Base-by-base conservation (phyloP, 106 monocot species). In the Allium sativum region DNA sequence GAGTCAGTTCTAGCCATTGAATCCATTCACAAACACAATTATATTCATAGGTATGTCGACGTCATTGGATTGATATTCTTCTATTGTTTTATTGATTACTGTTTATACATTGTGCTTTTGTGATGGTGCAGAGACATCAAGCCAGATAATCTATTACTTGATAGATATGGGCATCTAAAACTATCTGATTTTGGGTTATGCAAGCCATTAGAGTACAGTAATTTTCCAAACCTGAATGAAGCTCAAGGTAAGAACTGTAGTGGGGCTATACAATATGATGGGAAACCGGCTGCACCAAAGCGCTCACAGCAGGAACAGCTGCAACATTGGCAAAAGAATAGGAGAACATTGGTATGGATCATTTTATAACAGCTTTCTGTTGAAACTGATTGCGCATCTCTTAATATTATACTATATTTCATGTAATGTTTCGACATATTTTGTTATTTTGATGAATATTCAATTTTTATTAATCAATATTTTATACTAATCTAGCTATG, bases 21-120 rank as follows among this genome's bases (percentile, higher is more conserved):
- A 74, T 90, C 95, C n/a, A 95, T 95, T 54, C 95, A 95, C 81
- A 95, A 79, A 70, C 84, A 90, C 68, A 90, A 95, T 72, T 95
- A 95, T 62, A 87, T 95, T 66, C 90, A 95, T 69, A 95, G 95
- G 90, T 95, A 69, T 64, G 57, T 55, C 6, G 4, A 51, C 45
- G 41, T 54, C 10, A 45, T 7, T 43, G 1, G 43, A 13, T 48
- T 20, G 66, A 40, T 50, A n/a, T 3, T 2, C 31, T 31, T 31
- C 22, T 12, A 6, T 3, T 70, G 61, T 8, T 12, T 17, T 47
- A 11, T 45, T 21, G n/a, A 17, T 21, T 64, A 47, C 56, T 3
- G 42, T 20, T 10, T 65, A 57, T 22, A 43, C 9, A 63, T 4
- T 16, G 50, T 17, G 21, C 19, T 10, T 64, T 41, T 42, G 14